These are phyloP conservation scores for Agaricales sp. DNA, from an alignment of 1,284 basidiomycete species.

Conservation along the genomic window DNA sequence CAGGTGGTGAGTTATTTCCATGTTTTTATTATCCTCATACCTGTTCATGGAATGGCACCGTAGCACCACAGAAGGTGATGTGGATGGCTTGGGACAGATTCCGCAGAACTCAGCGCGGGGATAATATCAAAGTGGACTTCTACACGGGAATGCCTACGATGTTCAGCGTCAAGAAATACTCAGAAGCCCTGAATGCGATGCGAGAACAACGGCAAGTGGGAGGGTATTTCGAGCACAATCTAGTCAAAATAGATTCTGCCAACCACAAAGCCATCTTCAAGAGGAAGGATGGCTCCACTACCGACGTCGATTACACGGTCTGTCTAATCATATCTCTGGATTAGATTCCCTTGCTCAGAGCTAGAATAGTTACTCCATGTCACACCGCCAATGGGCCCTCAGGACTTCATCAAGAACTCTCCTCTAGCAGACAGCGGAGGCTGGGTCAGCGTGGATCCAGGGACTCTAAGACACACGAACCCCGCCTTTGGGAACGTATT, in stretches of 20 bases:
- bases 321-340: not conserved
- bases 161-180: constrained; percentile 91
- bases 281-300: constrained; percentile 52
- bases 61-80: constrained; percentile 89
- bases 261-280: constrained; percentile 82
- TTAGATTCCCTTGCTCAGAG: not conserved
- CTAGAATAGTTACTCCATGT: constrained; percentile 50
- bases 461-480: constrained; percentile 78
- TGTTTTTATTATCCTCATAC: not conserved
- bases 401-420: constrained; percentile 73
- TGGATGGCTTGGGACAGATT: constrained; percentile 90
- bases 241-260: constrained; percentile 61
- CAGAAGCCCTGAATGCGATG: constrained; percentile 73
- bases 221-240: constrained; percentile 78
- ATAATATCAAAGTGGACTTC: constrained; percentile 68
- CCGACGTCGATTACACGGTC: constrained; percentile 72
- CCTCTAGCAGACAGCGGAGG: constrained; percentile 75
- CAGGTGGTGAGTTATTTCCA: constrained; percentile 54
- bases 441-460: constrained; percentile 82
- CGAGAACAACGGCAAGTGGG: constrained; percentile 75
- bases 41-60: not conserved
- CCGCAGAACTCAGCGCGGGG: constrained; percentile 43
- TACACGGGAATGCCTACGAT: constrained; percentile 91
- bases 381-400: constrained; percentile 85
- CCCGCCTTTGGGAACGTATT: constrained; percentile 78